Conservation (phyloP, 164 flowering plant genomes). For the Chimonanthus praecox region DNA sequence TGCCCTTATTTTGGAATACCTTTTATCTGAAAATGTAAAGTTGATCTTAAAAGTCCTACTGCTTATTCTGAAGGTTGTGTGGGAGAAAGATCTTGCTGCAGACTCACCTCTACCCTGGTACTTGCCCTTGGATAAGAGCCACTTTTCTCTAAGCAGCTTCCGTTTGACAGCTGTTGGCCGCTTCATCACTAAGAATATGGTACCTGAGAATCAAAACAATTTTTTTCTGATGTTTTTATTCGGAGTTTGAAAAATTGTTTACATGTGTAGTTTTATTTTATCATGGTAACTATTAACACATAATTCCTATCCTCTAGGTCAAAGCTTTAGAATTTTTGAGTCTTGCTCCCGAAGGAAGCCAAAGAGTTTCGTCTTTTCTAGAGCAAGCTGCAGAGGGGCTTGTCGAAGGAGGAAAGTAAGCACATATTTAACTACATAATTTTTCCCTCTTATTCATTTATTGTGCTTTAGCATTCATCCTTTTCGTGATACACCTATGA, state of each 20-base stretch:
- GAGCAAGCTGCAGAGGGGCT: slow-evolving; percentile 96
- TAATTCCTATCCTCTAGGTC: slow-evolving; percentile 38
- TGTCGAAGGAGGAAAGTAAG: slow-evolving; percentile 86
- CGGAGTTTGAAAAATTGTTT: not conserved
- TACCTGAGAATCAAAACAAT: slow-evolving; percentile 16
- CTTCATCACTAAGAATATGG: slow-evolving; percentile 83
- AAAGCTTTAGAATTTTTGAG: slow-evolving; percentile 64
- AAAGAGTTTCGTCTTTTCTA: slow-evolving; percentile 72
- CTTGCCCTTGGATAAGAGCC: slow-evolving; percentile 69
- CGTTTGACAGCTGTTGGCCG: slow-evolving; percentile 78
- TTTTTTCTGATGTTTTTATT: not conserved
- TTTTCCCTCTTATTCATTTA: not conserved
- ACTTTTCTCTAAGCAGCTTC: slow-evolving; percentile 74
- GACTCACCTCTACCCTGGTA: slow-evolving; percentile 92
- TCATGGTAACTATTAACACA: not conserved
- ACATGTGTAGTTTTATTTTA: not conserved
- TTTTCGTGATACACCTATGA: no score
- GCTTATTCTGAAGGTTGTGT: slow-evolving; percentile 47
- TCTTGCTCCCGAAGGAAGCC: slow-evolving; percentile 91
- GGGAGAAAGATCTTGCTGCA: slow-evolving; percentile 86
- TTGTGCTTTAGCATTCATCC: no score
- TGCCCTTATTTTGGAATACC: not conserved
- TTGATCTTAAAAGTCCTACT: not conserved
- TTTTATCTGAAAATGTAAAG: not conserved
- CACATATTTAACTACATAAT: not conserved